Evolutionary conservation across 805 yeast genomes (phyloP), one percentile per base, ranked within the genome.

Genomic region (Saccharomycopsis babjevae): DNA sequence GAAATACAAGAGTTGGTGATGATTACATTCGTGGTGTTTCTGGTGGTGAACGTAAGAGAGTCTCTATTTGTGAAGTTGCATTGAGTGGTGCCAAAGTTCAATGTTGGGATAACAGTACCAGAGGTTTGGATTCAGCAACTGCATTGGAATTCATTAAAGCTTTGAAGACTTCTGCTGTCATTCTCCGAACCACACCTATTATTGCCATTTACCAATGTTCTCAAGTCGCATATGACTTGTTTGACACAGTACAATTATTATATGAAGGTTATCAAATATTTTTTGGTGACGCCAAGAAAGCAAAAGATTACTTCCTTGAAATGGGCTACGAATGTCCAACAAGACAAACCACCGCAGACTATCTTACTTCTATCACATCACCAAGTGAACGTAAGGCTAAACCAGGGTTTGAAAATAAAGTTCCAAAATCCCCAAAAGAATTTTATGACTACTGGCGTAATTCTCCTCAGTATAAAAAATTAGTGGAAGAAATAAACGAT

Each of bases 11-110:
- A 60, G 89, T 85, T 56, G 89, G 90, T 68, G 79, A 81, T 66
- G 87, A 84, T 64, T 77, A 79, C 56, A 81, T 84, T 36, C 78
- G 88, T 70, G 90, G 90, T 72, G 83, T 85, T 54, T 84, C 88
- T 34, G 90, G 89, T 70, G 90, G 89, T 74, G 88, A 85, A 72
- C 75, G 89, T 67, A 85, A 85, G 71, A 81, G 89, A 75, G 89
- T 84, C 22, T 83, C 88, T n/a, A 83, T 85, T 67, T 88, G 86
- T 13, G 89, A 85, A 72, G 87, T 79, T 56, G 67, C 77, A 16
- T 66, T 76, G 34, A 70, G 76, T 58, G 83, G 83, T 63, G 79
- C 85, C 36, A 73, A 72, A 62, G 65, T 79, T 50, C 80, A 77
- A 66, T 78, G 81, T 70, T 79, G 81, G 81, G 83, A 82, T 75